Evolutionary conservation across 768 basidiomycete species (phyloP).

Genomic region (Cyclocybe aegerita): DNA sequence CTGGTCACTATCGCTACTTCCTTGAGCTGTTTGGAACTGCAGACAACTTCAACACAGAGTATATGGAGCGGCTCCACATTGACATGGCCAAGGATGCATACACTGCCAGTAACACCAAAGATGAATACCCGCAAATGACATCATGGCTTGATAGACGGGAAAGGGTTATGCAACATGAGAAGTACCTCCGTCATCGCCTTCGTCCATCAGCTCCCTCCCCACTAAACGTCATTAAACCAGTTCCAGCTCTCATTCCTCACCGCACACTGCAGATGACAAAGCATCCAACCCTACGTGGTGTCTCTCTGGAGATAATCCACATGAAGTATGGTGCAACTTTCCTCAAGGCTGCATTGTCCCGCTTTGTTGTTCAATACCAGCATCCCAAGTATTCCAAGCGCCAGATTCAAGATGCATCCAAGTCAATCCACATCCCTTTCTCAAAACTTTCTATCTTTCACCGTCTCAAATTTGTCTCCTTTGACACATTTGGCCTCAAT

Average conservation of each 20-base stretch:
- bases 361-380: slow-evolving; percentile 20
- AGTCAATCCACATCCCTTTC: slow-evolving; percentile 20
- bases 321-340: slow-evolving; percentile 24
- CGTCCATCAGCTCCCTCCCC: neutral
- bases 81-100: slow-evolving; percentile 24
- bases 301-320: slow-evolving; percentile 16
- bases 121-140: slow-evolving; percentile 38
- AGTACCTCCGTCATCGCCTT: slow-evolving; percentile 27
- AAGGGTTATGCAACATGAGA: slow-evolving; percentile 23
- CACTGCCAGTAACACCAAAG: slow-evolving; percentile 13
- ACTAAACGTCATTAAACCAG: neutral
- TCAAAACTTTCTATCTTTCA: slow-evolving; percentile 25
- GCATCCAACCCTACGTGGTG: slow-evolving; percentile 21
- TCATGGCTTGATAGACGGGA: slow-evolving; percentile 35
- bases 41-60: slow-evolving; percentile 34
- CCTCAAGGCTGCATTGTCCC: slow-evolving; percentile 25
- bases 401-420: slow-evolving; percentile 14
- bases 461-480: slow-evolving; percentile 13
- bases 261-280: slow-evolving; percentile 14
- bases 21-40: slow-evolving; percentile 27
- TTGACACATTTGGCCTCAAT: neutral
- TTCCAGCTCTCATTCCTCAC: neutral
- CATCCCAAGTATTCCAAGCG: slow-evolving; percentile 13
- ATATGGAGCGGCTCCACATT: slow-evolving; percentile 27
- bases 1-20: slow-evolving; percentile 22